Evolutionary conservation across 2,329 filamentous ascomycete genomes (phyloP).

Genomic region (Exserohilum rostratum): DNA sequence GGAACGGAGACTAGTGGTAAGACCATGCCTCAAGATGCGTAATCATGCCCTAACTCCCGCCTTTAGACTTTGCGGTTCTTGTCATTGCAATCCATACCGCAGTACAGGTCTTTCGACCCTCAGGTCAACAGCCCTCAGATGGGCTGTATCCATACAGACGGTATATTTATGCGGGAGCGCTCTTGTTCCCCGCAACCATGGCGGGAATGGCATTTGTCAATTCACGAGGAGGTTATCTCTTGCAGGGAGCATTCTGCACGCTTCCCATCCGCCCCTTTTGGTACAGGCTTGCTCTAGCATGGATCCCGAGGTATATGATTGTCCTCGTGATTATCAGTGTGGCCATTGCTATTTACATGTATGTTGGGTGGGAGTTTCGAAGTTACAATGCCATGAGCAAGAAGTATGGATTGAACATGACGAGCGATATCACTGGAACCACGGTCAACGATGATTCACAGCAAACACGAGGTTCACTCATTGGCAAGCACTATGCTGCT

Average conservation of each 20-base stretch:
- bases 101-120: constrained; percentile 71
- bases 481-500: background rate
- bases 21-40: constrained; percentile 17
- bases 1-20: constrained; percentile 69
- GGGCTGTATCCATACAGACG: constrained; percentile 73
- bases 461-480: background rate
- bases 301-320: constrained; percentile 76
- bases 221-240: constrained; percentile 60
- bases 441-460: background rate
- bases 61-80: constrained; percentile 68
- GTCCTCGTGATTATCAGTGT: constrained; percentile 67
- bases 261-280: constrained; percentile 70
- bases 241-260: constrained; percentile 72
- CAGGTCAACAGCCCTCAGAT: constrained; percentile 55
- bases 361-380: constrained; percentile 59
- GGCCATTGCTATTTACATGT: constrained; percentile 73
- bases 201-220: constrained; percentile 71
- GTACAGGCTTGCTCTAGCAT: constrained; percentile 71
- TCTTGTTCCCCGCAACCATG: constrained; percentile 62
- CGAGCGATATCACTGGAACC: background rate
- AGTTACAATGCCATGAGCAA: constrained; percentile 35
- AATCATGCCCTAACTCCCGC: background rate
- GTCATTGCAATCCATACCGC: constrained; percentile 76
- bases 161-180: constrained; percentile 62
- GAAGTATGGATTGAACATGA: constrained; percentile 18